These are phyloP conservation scores for Penicillium sumatraense DNA, from an alignment of 2,329 filamentous ascomycete genomes.

Conservation along the genomic window DNA sequence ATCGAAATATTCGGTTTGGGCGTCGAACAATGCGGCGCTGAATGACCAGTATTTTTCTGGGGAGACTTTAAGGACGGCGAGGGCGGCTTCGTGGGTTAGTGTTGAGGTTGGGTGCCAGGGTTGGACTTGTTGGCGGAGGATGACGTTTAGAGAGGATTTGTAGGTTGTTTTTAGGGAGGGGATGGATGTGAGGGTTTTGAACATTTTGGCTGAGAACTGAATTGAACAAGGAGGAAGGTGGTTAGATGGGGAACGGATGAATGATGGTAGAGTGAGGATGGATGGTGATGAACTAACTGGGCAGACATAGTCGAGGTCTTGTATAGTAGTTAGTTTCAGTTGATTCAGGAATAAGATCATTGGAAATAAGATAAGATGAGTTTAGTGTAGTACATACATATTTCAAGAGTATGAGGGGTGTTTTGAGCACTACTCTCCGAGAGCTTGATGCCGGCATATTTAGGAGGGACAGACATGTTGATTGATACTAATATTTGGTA, in stretches of 20 bases:
- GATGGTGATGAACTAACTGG: slow-evolving; percentile 57
- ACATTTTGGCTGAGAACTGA: slow-evolving; percentile 70
- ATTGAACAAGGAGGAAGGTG: slow-evolving; percentile 2
- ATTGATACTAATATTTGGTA: neutral
- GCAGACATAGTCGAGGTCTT: slow-evolving; percentile 88
- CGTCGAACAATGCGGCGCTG: slow-evolving; percentile 68
- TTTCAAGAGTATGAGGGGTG: slow-evolving; percentile 42
- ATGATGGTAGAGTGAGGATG: neutral
- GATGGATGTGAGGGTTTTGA: slow-evolving; percentile 77
- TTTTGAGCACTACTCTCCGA: slow-evolving; percentile 20
- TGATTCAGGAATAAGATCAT: too few species aligned
- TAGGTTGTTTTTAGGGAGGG: slow-evolving; percentile 69
- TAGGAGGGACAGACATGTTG: slow-evolving; percentile 63
- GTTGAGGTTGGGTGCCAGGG: slow-evolving; percentile 92
- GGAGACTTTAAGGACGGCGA: slow-evolving; percentile 74
- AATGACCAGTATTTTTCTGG: slow-evolving; percentile 81
- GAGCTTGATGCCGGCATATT: slow-evolving; percentile 59
- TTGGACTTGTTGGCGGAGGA: slow-evolving; percentile 91
- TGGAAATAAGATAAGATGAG: too few species aligned
- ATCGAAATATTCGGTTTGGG: slow-evolving; percentile 82
- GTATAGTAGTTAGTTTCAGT: too few species aligned
- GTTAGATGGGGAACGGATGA: neutral
- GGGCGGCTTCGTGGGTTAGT: slow-evolving; percentile 71
- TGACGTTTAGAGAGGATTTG: slow-evolving; percentile 66
- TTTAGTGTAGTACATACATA: slow-evolving; percentile 46